phyloP scores from a whole-genome alignment of 2,329 filamentous ascomycete genomes.

The Dactylellina leptospora region DNA sequence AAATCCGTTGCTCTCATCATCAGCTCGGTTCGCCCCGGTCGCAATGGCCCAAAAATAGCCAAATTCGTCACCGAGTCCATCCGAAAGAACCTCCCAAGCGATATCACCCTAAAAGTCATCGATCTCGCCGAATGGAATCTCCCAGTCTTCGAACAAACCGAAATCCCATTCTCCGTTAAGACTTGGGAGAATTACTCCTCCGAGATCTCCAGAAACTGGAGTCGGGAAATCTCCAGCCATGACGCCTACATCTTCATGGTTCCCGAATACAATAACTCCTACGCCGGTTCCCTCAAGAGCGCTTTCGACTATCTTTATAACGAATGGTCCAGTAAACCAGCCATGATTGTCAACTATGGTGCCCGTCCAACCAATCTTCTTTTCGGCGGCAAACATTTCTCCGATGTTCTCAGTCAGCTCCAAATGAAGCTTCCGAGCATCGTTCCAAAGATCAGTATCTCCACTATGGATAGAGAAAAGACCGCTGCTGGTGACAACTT shows the following conservation, averaged over 20 bases:
- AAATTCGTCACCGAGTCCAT: slow-evolving; percentile 58
- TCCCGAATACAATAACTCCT: slow-evolving; percentile 67
- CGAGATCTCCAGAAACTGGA: slow-evolving; percentile 61
- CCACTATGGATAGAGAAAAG: slow-evolving; percentile 45
- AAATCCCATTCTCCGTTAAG: slow-evolving; percentile 60
- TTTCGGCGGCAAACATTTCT: slow-evolving; percentile 40
- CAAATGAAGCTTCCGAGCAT: slow-evolving; percentile 29
- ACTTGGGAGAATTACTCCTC: slow-evolving; percentile 59
- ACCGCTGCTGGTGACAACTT: slow-evolving; percentile 34
- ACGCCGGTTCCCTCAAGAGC: slow-evolving; percentile 69
- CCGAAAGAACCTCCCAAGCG: slow-evolving; percentile 51
- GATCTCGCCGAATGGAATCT: slow-evolving; percentile 59
- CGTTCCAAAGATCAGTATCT: slow-evolving; percentile 33
- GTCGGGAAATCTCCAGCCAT: slow-evolving; percentile 58
- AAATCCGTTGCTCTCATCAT: slow-evolving; percentile 59
- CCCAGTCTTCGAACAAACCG: slow-evolving; percentile 61
- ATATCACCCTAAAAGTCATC: slow-evolving; percentile 57
- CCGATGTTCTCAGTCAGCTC: slow-evolving; percentile 24
- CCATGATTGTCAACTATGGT: slow-evolving; percentile 67
- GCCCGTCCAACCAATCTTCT: slow-evolving; percentile 55
- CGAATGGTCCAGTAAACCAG: slow-evolving; percentile 69
- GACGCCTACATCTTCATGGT: slow-evolving; percentile 61
- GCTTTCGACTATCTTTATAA: slow-evolving; percentile 70
- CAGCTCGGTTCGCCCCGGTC: slow-evolving; percentile 59
- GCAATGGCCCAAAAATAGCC: slow-evolving; percentile 60